Conservation (phyloP, 352 stramenopile genomes). For the Pythium apleroticum region DNA sequence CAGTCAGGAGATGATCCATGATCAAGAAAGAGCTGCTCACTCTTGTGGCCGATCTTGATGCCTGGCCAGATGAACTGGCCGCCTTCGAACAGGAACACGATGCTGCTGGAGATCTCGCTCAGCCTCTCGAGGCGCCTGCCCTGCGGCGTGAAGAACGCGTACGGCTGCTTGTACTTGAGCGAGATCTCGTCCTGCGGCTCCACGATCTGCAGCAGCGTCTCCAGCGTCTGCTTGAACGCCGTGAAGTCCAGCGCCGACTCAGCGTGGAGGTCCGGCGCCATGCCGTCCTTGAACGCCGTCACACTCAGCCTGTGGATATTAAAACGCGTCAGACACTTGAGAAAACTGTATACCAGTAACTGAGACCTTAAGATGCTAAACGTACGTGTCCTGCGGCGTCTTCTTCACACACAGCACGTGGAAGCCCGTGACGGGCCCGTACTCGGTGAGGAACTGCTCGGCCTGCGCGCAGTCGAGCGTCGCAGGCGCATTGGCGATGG, state of each 20-base stretch:
- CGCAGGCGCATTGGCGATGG: constrained; percentile 15
- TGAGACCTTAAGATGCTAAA: too few species aligned
- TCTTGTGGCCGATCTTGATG: constrained; percentile 64
- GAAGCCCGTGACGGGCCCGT: constrained; percentile 62
- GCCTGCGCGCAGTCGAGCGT: constrained; percentile 39
- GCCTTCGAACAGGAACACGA: constrained; percentile 77
- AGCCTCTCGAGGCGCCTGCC: constrained; percentile 49
- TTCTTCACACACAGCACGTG: constrained; percentile 66
- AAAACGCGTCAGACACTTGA: neutral
- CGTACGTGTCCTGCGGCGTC: constrained; percentile 44
- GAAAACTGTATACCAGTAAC: too few species aligned
- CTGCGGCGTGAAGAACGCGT: constrained; percentile 59
- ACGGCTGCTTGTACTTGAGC: constrained; percentile 66
- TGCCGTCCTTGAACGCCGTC: constrained; percentile 64
- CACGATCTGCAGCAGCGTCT: constrained; percentile 43
- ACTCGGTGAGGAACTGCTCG: constrained; percentile 52
- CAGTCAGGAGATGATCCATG: too few species aligned
- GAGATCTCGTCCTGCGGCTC: constrained; percentile 29
- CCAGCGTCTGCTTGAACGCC: constrained; percentile 36
- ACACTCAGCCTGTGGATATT: constrained; percentile 35
- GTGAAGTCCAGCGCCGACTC: constrained; percentile 40
- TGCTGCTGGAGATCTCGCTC: constrained; percentile 38
- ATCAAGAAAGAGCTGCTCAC: constrained; percentile 22
- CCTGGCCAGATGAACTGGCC: constrained; percentile 78
- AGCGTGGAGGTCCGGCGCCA: constrained; percentile 25